Base-by-base conservation (phyloP, 2,329 filamentous ascomycete species). In the Fusarium graminum region DNA sequence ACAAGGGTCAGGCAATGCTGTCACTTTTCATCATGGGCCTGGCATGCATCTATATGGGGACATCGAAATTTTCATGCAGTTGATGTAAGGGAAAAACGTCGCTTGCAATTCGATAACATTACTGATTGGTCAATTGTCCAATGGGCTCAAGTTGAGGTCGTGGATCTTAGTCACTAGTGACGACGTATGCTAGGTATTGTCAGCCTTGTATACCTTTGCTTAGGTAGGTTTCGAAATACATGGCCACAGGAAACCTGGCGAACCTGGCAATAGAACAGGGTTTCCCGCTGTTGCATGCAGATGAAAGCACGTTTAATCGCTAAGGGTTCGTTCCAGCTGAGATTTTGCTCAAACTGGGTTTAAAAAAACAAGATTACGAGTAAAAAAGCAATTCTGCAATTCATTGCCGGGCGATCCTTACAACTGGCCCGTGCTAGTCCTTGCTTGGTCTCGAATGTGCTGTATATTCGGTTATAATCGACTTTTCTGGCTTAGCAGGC, bases 21-120 rank as follows among this genome's bases (percentile, higher is more conserved):
- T 63, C 43, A 49, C 38, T 60, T 55, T n/a, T 49, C 25, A 54
- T 39, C 26, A 39, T 17, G 17, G 14, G 34, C 8, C 29, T 40
- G 17, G 39, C 43, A 43, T 29, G n/a, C 49, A 47, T 42, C 39
- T 41, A 30, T 32, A 49, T 63, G 25, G 25, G 9, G 14, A 38
- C 50, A 40, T 63, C 22, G 16, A 45, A 41, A 17, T 36, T 62
- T 50, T 39, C 19, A 45, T 49, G 51, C n/a, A n/a, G 28, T 57
- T 10, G n/a, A 63, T 44, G 58, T 63, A 50, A 63, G 58, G 51
- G 43, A 19, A 32, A 10, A 22, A 22, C n/a, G 22, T 57, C 41
- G 25, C n/a, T 47, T 36, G n/a, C 41, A 29, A 30, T 34, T 41
- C 59, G 22, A 44, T 6, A 49, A 30, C 28, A 40, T 36, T 45